Evolutionary conservation across 352 stramenopile species (phyloP).

Genomic region (Pythium vanterpoolii): DNA sequence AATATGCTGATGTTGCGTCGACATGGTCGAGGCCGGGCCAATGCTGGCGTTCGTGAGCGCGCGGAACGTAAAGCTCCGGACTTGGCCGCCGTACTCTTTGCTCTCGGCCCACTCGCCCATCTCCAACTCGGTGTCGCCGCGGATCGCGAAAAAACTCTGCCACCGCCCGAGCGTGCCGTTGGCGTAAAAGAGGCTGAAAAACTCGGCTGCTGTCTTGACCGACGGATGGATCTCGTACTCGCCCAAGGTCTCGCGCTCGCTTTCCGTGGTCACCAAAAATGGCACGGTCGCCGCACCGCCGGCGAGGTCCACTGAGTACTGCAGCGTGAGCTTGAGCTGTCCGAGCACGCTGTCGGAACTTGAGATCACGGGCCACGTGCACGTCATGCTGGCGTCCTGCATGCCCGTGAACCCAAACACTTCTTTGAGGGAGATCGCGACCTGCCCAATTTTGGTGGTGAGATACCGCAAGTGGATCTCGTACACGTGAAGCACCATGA

Average conservation of each 20-base stretch:
- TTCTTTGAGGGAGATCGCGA: slow-evolving; percentile 70
- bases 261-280: slow-evolving; percentile 67
- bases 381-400: slow-evolving; percentile 48
- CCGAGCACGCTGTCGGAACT: slow-evolving; percentile 62
- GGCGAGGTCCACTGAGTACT: slow-evolving; percentile 60
- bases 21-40: slow-evolving; percentile 80
- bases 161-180: slow-evolving; percentile 46
- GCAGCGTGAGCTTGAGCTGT: slow-evolving; percentile 61
- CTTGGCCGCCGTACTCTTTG: slow-evolving; percentile 64
- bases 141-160: slow-evolving; percentile 62
- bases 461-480: slow-evolving; percentile 81
- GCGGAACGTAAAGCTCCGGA: slow-evolving; percentile 60
- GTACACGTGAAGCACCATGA: slow-evolving; percentile 81
- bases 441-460: slow-evolving; percentile 81
- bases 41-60: slow-evolving; percentile 82
- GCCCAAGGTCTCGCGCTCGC: slow-evolving; percentile 62
- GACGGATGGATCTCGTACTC: slow-evolving; percentile 62
- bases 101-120: slow-evolving; percentile 59
- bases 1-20: slow-evolving; percentile 71
- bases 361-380: slow-evolving; percentile 71
- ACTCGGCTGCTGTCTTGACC: slow-evolving; percentile 46
- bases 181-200: slow-evolving; percentile 69
- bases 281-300: slow-evolving; percentile 40
- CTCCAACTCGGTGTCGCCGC: slow-evolving; percentile 73
- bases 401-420: slow-evolving; percentile 74